Evolutionary conservation across 2,329 filamentous ascomycete genomes (phyloP).

Genomic region (Sporothrix schenckii): DNA sequence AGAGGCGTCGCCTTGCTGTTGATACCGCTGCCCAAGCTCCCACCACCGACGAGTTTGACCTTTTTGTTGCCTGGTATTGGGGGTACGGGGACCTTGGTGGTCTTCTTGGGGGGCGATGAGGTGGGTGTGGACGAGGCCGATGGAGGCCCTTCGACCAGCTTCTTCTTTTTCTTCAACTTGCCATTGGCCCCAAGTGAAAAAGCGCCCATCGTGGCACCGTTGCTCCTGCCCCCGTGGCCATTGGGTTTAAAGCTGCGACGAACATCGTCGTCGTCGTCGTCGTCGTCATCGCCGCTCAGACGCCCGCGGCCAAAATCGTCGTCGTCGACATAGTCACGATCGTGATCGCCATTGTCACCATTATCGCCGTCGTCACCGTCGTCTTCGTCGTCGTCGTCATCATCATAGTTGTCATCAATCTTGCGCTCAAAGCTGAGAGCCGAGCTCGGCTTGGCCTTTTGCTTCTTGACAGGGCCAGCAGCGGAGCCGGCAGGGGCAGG

Average conservation of each 20-base stretch:
- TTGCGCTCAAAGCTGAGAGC: slow-evolving; percentile 55
- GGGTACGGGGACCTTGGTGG: slow-evolving; percentile 47
- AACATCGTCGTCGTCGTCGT: slow-evolving; percentile 27
- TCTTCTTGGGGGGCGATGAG: slow-evolving; percentile 50
- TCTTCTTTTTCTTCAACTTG: slow-evolving; percentile 35
- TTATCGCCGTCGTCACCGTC: slow-evolving; percentile 33
- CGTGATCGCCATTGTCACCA: slow-evolving; percentile 26
- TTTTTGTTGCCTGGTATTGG: slow-evolving; percentile 52
- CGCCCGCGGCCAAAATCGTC: not conserved
- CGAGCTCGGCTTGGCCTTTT: slow-evolving; percentile 57
- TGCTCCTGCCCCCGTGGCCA: not conserved
- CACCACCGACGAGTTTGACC: slow-evolving; percentile 46
- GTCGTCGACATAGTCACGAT: not conserved
- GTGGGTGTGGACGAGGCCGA: slow-evolving; percentile 41
- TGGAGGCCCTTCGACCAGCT: slow-evolving; percentile 16
- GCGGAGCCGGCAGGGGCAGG: not conserved
- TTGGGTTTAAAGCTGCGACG: slow-evolving; percentile 32
- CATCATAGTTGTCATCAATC: slow-evolving; percentile 35
- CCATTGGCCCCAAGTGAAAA: not conserved
- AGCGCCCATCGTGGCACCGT: not conserved
- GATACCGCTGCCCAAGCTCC: not conserved
- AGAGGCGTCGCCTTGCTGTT: slow-evolving; percentile 48
- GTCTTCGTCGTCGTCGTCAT: slow-evolving; percentile 30
- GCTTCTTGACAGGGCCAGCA: slow-evolving; percentile 52
- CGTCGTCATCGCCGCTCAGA: slow-evolving; percentile 19